A percentile compares a stretch with the other conserved stretches of the same genome.
phyloP scores from a whole-genome alignment of 805 yeast genomes.

The Ogataea siamensis region DNA sequence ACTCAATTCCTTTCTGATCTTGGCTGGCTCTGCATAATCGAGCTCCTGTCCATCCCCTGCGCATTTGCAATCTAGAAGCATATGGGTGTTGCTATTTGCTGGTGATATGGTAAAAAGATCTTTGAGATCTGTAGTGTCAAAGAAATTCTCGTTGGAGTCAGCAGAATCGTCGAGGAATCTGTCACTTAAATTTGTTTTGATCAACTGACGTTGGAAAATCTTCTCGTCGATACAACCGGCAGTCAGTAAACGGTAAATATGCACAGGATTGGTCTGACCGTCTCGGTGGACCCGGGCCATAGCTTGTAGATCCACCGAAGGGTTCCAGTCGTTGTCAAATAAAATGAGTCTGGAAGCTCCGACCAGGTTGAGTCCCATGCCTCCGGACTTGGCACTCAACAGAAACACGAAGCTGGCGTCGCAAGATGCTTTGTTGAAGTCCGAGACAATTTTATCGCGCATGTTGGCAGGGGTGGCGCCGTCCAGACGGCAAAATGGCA shows the following conservation, averaged over 20 bases:
- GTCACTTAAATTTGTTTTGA: constrained; percentile 76
- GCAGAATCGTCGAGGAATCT: constrained; percentile 52
- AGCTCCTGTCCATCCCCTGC: constrained; percentile 47
- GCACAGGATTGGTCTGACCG: constrained; percentile 80
- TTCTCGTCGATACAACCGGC: constrained; percentile 94
- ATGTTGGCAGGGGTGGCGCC: constrained; percentile 74
- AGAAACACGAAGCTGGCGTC: constrained; percentile 59
- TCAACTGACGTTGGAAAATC: constrained; percentile 85
- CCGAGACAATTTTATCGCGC: constrained; percentile 63
- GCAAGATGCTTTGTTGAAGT: constrained; percentile 54
- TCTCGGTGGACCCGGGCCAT: constrained; percentile 95
- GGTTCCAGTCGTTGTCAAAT: constrained; percentile 97
- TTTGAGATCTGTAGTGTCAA: constrained; percentile 63
- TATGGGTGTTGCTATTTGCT: constrained; percentile 72
- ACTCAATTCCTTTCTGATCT: constrained; percentile 24
- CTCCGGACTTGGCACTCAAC: constrained; percentile 89
- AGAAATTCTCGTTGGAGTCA: constrained; percentile 58
- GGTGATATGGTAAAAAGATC: constrained; percentile 66
- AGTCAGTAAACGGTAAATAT: constrained; percentile 76
- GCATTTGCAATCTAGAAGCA: constrained; percentile 64
- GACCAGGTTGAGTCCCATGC: constrained; percentile 83
- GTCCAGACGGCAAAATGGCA: constrained; percentile 66
- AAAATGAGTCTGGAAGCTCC: constrained; percentile 87
- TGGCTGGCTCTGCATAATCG: constrained; percentile 15
- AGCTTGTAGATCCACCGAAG: constrained; percentile 87